Evolutionary conservation across 2,329 filamentous ascomycete species (phyloP).

Genomic region (Neofusicoccum kwambonambiense): DNA sequence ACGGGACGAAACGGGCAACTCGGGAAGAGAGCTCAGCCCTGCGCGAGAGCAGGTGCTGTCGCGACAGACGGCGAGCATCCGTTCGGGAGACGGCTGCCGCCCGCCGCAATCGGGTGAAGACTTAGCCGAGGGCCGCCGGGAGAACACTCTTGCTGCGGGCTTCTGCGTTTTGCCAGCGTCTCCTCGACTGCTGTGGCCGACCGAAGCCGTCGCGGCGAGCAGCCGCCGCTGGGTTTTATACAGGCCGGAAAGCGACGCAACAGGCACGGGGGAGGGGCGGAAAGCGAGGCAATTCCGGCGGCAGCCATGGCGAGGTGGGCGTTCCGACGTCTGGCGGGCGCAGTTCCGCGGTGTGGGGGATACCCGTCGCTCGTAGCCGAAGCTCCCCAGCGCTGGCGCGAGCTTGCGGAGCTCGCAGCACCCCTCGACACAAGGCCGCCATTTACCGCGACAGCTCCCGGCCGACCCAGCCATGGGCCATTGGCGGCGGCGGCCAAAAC

Average conservation of each 20-base stretch:
- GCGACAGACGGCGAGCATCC: neutral
- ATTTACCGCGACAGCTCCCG: constrained; percentile 15
- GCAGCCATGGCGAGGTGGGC: neutral
- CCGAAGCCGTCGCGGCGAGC: neutral
- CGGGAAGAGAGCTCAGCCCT: constrained; percentile 7
- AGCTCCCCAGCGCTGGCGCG: neutral
- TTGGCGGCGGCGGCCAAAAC: neutral
- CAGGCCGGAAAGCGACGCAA: too few species aligned
- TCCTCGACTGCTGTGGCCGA: neutral
- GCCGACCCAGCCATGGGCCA: neutral
- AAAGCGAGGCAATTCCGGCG: too few species aligned
- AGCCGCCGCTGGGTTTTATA: too few species aligned
- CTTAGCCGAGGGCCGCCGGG: constrained; percentile 13
- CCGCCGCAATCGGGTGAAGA: constrained; percentile 6
- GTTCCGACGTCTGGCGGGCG: constrained; percentile 8
- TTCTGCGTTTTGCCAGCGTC: neutral
- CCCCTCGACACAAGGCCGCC: neutral
- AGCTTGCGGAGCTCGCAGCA: too few species aligned
- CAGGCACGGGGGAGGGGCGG: too few species aligned
- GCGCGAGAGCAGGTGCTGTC: too few species aligned
- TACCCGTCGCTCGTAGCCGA: constrained; percentile 14
- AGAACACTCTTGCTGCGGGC: neutral
- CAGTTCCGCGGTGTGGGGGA: constrained; percentile 7
- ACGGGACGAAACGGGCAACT: neutral
- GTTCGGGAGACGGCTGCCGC: neutral